Percentiles rank a stretch among this genome's conserved stretches.
phyloP scores from a whole-genome alignment of 306 rosid species.

The Carpinus viminea region DNA sequence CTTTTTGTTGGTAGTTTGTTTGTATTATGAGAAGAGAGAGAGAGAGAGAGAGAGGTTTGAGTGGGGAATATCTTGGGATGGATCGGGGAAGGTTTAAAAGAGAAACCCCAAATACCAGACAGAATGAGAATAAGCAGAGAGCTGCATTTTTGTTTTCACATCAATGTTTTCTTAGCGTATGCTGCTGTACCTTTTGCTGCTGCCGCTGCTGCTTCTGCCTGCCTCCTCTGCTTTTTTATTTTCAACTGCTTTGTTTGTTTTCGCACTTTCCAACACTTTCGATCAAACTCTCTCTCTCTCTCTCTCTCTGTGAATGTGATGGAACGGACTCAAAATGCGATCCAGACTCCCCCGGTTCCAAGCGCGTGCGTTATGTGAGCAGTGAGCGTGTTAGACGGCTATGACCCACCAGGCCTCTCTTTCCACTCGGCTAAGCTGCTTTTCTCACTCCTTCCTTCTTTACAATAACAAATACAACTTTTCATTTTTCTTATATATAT shows the following conservation, averaged over 20 bases:
- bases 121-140: conserved; percentile 36
- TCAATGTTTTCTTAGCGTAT: conserved; percentile 20
- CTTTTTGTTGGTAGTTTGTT: neutral
- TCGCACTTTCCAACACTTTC: conserved; percentile 57
- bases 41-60: neutral
- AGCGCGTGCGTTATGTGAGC: conserved; percentile 42
- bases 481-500: no score
- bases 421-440: no score
- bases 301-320: conserved; percentile 15
- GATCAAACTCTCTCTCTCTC: neutral
- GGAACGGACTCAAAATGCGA: conserved; percentile 11
- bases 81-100: conserved; percentile 29
- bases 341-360: conserved; percentile 25
- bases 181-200: conserved; percentile 37
- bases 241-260: conserved; percentile 42
- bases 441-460: no score
- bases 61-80: conserved; percentile 26
- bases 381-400: conserved; percentile 9
- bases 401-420: neutral
- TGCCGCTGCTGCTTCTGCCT: conserved; percentile 18
- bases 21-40: neutral
- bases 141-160: conserved; percentile 50
- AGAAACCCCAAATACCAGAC: conserved; percentile 54
- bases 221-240: conserved; percentile 33
- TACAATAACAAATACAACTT: no score